phyloP scores from a whole-genome alignment of 116 monocot genomes.

The Thalassia testudinum region DNA sequence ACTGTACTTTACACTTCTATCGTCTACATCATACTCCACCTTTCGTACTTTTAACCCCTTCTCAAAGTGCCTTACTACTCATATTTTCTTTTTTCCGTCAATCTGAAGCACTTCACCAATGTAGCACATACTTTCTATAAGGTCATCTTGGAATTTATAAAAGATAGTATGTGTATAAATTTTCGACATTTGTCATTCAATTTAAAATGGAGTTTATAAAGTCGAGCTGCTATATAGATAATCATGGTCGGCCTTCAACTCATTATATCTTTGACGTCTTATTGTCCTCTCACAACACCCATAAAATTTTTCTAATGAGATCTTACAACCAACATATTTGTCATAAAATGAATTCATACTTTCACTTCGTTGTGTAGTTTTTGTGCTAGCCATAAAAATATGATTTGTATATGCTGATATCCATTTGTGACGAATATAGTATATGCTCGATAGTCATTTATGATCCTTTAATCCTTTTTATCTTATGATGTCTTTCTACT shows the following conservation, averaged over 20 bases:
- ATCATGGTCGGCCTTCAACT: not conserved
- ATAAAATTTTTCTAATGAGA: not conserved
- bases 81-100: not conserved
- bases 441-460: not conserved
- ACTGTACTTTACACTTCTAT: not conserved
- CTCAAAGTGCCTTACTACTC: not conserved
- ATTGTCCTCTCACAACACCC: not conserved
- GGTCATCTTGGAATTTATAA: not conserved
- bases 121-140: not conserved
- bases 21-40: not conserved
- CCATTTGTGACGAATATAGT: not conserved
- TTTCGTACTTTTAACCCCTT: not conserved
- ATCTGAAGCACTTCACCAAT: not conserved
- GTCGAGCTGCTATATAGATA: not conserved
- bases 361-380: not conserved
- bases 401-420: not conserved
- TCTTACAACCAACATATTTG: not conserved
- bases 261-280: not conserved
- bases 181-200: not conserved
- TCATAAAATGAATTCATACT: not conserved
- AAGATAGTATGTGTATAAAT: not conserved
- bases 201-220: not conserved
- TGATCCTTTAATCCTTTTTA: not conserved
- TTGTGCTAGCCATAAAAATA: not conserved
- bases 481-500: not conserved